phyloP scores from a whole-genome alignment of 2,329 filamentous ascomycete species.

The Epichloe aotearoae region DNA sequence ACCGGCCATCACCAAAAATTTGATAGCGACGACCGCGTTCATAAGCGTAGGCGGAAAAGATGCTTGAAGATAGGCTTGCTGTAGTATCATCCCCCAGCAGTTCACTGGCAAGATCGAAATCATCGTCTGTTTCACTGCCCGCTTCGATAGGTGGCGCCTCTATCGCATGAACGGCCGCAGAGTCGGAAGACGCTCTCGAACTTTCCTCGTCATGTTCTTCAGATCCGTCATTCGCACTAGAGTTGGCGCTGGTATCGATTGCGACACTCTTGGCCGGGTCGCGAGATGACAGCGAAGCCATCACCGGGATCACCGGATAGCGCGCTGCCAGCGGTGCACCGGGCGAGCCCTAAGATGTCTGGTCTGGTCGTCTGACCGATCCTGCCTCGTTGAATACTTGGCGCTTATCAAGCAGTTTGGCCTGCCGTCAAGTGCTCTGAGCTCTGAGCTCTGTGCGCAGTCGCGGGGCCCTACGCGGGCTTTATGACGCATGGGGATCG shows the following conservation, averaged over 20 bases:
- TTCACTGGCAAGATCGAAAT: slow-evolving; percentile 2
- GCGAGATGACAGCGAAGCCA: not conserved
- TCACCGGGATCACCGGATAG: not conserved
- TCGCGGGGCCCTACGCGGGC: too few relatives aligned
- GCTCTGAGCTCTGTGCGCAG: too few relatives aligned
- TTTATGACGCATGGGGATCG: too few relatives aligned
- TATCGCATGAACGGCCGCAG: slow-evolving; percentile 1
- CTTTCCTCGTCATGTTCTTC: not conserved
- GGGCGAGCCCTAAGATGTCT: not conserved
- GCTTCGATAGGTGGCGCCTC: slow-evolving; percentile 1
- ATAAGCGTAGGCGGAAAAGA: slow-evolving; percentile 6
- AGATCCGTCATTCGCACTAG: not conserved
- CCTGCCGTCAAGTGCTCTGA: too few relatives aligned
- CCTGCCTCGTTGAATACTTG: too few relatives aligned
- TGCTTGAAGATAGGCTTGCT: slow-evolving; percentile 5
- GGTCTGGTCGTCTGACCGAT: too few relatives aligned
- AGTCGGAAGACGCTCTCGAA: not conserved
- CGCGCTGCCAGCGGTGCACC: not conserved
- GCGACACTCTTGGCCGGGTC: not conserved
- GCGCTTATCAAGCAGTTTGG: too few relatives aligned
- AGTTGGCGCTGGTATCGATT: not conserved
- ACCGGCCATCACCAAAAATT: slow-evolving; percentile 20
- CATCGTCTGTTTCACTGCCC: slow-evolving; percentile 2
- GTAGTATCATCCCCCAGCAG: slow-evolving; percentile 3
- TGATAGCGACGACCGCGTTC: slow-evolving; percentile 17